Conservation (phyloP, 352 stramenopile genomes). For the Plasmopara muralis region DNA sequence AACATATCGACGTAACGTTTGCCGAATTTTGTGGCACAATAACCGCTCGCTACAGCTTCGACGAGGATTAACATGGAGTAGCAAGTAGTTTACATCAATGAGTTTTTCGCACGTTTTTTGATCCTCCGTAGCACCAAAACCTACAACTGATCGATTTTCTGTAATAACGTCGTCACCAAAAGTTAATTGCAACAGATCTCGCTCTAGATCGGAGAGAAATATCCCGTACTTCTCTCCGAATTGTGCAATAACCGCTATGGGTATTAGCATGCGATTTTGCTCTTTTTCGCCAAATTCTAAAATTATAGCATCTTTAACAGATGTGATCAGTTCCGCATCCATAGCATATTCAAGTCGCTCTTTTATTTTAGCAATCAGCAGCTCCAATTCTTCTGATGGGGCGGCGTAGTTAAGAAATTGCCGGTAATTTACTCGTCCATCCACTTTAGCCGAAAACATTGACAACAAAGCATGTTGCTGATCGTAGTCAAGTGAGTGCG, state of each 20-base stretch:
- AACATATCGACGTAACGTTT: conserved; percentile 36
- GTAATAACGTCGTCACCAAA: conserved; percentile 13
- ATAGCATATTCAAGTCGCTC: conserved; percentile 56
- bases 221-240: conserved; percentile 28
- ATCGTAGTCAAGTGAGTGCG: conserved; percentile 59
- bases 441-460: conserved; percentile 49
- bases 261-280: conserved; percentile 17
- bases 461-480: conserved; percentile 60
- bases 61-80: conserved; percentile 52
- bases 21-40: conserved; percentile 54
- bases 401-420: conserved; percentile 58
- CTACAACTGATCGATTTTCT: not conserved
- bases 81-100: conserved; percentile 38
- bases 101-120: conserved; percentile 4
- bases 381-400: conserved; percentile 47
- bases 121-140: not conserved
- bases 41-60: conserved; percentile 43
- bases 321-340: conserved; percentile 37
- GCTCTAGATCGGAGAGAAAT: conserved; percentile 31
- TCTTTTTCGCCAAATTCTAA: conserved; percentile 1
- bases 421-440: conserved; percentile 64
- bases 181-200: conserved; percentile 13
- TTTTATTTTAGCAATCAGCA: conserved; percentile 53
- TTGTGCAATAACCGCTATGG: conserved; percentile 5
- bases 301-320: conserved; percentile 36